Conservation (phyloP, 306 rosid species). For the Myrica gale region DNA sequence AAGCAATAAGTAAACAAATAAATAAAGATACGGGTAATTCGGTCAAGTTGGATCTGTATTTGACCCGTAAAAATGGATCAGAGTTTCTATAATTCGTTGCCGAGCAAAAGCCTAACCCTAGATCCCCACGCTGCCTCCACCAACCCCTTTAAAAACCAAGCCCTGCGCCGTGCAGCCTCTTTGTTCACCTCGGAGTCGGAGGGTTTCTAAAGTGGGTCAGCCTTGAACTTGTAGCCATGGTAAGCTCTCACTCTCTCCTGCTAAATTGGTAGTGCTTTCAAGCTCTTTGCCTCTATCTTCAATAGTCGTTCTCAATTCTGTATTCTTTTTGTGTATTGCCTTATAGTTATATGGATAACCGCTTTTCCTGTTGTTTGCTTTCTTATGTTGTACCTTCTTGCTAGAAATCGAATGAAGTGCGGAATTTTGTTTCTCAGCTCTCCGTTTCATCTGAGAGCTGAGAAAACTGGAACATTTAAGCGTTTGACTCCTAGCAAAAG, state of each 20-base stretch:
- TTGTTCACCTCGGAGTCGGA: neutral
- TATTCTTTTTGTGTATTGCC: neutral
- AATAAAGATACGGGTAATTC: too few relatives aligned
- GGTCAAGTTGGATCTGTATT: too few relatives aligned
- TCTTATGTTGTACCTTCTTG: neutral
- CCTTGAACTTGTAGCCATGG: neutral
- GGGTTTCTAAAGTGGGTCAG: neutral
- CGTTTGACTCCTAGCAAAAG: neutral
- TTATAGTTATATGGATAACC: neutral
- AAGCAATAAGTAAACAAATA: too few relatives aligned
- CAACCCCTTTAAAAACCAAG: neutral
- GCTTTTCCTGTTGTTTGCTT: neutral
- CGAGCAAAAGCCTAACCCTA: neutral
- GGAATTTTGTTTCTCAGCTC: neutral
- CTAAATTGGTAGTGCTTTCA: neutral
- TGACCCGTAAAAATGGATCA: too few relatives aligned
- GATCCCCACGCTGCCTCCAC: neutral
- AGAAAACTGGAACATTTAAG: neutral
- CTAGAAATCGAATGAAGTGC: neutral
- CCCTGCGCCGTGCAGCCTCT: neutral
- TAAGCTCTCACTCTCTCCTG: neutral
- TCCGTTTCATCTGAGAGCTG: too few relatives aligned
- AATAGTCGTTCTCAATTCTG: neutral
- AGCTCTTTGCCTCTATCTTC: neutral
- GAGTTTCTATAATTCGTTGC: too few relatives aligned